Conservation (phyloP, 2,329 filamentous ascomycete species). For the Epichloe bromicola region DNA sequence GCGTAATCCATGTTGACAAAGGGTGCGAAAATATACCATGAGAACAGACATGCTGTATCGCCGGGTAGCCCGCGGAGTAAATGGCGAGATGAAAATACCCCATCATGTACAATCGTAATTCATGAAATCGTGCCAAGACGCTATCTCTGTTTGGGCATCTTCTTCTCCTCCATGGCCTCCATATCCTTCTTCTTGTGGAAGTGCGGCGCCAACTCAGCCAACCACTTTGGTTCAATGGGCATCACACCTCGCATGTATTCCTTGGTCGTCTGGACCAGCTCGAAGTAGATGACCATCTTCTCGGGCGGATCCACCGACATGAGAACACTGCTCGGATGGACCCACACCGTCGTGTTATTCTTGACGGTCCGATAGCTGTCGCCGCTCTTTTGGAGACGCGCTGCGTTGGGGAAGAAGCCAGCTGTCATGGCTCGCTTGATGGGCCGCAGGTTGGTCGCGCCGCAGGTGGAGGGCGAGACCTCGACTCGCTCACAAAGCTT, state of each 20-base stretch:
- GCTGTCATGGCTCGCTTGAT: slow-evolving; percentile 82
- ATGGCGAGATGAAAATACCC: neutral
- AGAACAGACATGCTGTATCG: no score
- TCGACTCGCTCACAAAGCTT: slow-evolving; percentile 92
- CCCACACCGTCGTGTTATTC: slow-evolving; percentile 73
- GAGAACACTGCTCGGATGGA: slow-evolving; percentile 80
- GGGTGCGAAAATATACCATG: no score
- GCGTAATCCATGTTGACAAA: no score
- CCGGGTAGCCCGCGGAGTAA: neutral
- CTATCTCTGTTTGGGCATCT: slow-evolving; percentile 26
- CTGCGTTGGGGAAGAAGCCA: slow-evolving; percentile 91
- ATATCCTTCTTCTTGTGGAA: slow-evolving; percentile 88
- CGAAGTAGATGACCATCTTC: slow-evolving; percentile 80
- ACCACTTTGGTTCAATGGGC: slow-evolving; percentile 73
- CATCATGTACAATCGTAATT: neutral
- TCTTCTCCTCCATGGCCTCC: slow-evolving; percentile 70
- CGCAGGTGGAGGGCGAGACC: slow-evolving; percentile 56
- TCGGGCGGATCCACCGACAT: slow-evolving; percentile 62
- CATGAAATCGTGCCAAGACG: slow-evolving; percentile 1
- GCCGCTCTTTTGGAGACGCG: slow-evolving; percentile 68
- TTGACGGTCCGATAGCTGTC: slow-evolving; percentile 87
- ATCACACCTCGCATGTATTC: slow-evolving; percentile 88
- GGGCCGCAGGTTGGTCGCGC: slow-evolving; percentile 54
- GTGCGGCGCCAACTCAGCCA: slow-evolving; percentile 83
- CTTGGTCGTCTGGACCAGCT: slow-evolving; percentile 70